phyloP scores from a whole-genome alignment of 1,284 basidiomycete species.

The Porogramme epimiltina region DNA sequence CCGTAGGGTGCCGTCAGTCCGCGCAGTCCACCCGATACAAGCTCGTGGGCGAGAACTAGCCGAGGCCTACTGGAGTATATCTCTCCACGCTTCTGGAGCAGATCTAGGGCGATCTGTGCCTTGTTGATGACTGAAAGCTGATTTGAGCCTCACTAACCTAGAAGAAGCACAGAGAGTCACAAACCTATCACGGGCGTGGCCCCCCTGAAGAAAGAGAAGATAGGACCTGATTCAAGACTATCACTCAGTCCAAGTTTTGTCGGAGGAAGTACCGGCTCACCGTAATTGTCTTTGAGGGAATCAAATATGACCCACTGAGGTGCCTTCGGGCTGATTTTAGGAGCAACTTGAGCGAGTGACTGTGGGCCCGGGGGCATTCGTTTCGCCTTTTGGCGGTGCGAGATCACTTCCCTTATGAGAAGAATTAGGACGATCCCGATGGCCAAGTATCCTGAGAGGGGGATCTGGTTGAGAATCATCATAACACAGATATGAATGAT shows the following conservation, averaged over 20 bases:
- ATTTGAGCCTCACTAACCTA: background rate
- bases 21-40: conserved; percentile 24
- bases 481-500: no score
- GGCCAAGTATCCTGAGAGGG: no score
- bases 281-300: background rate
- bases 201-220: conserved; percentile 3
- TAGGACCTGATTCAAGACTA: background rate
- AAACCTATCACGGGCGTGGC: conserved; percentile 1
- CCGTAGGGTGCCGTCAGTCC: conserved; percentile 14
- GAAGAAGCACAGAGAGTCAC: background rate
- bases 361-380: conserved; percentile 1
- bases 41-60: background rate
- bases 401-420: no score
- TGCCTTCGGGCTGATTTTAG: background rate
- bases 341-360: background rate
- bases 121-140: background rate
- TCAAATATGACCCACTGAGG: conserved; percentile 3
- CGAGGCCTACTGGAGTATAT: background rate
- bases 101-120: background rate
- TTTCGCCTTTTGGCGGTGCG: background rate
- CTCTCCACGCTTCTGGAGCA: background rate
- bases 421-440: no score
- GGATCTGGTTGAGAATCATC: no score
- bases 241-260: no score
- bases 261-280: background rate